Conservation (phyloP, 1,139 yeast species). For the Hyphopichia fennica region DNA sequence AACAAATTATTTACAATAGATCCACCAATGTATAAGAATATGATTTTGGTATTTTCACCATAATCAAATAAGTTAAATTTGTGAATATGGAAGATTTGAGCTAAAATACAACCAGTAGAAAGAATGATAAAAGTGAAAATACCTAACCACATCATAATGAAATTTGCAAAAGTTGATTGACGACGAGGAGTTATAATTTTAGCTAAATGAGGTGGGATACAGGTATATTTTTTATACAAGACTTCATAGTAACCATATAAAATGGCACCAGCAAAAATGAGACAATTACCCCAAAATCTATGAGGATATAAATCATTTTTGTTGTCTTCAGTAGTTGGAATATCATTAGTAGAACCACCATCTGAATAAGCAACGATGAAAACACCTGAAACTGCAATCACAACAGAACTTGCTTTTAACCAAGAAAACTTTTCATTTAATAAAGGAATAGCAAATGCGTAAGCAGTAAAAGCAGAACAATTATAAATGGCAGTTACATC, state of each 20-base stretch:
- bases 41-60: slow-evolving; percentile 33
- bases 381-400: slow-evolving; percentile 73
- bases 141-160: slow-evolving; percentile 58
- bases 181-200: slow-evolving; percentile 47
- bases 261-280: slow-evolving; percentile 77
- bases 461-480: slow-evolving; percentile 86
- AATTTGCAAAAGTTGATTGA: slow-evolving; percentile 49
- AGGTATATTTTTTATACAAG: slow-evolving; percentile 69
- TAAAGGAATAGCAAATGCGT: slow-evolving; percentile 78
- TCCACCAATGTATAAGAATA: slow-evolving; percentile 48
- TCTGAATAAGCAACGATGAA: slow-evolving; percentile 78
- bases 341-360: slow-evolving; percentile 20
- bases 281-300: slow-evolving; percentile 67
- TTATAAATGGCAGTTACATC: slow-evolving; percentile 91
- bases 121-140: slow-evolving; percentile 52
- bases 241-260: slow-evolving; percentile 86
- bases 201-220: slow-evolving; percentile 64
- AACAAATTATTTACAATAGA: slow-evolving; percentile 62
- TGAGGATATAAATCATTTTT: slow-evolving; percentile 47
- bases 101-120: slow-evolving; percentile 49
- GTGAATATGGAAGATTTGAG: slow-evolving; percentile 58
- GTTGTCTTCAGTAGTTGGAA: slow-evolving; percentile 13
- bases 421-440: slow-evolving; percentile 65
- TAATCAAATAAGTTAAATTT: slow-evolving; percentile 54
- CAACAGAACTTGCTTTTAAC: slow-evolving; percentile 67